A percentile compares a stretch with the other conserved stretches of the same genome.
Evolutionary conservation across 164 flowering plant species (phyloP).

Genomic region (Echeveria elegans): DNA sequence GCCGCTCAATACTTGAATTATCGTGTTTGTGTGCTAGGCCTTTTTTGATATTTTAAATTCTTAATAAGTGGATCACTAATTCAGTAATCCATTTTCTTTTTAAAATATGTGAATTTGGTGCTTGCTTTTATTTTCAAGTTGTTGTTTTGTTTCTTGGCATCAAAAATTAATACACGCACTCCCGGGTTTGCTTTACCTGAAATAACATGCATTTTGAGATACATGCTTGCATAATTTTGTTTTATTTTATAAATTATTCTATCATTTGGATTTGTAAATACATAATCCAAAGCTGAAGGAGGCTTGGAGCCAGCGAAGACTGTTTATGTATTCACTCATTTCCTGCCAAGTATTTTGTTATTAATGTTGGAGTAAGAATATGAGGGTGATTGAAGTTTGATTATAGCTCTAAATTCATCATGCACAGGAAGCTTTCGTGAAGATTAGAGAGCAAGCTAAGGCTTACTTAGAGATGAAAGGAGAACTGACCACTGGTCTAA

Average conservation of each 20-base stretch:
- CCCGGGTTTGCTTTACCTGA: not conserved
- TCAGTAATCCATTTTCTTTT: too few relatives aligned
- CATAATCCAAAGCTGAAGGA: too few relatives aligned
- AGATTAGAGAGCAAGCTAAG: constrained; percentile 96
- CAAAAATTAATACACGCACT: too few relatives aligned
- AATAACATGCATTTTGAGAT: too few relatives aligned
- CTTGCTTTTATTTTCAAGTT: not conserved
- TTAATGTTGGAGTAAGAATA: not conserved
- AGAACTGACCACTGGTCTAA: constrained; percentile 82
- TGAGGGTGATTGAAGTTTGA: not conserved
- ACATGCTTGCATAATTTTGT: not conserved
- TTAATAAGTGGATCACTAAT: too few relatives aligned
- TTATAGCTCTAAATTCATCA: constrained; percentile 8
- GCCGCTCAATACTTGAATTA: not conserved
- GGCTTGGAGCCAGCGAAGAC: too few relatives aligned
- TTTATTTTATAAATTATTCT: too few relatives aligned
- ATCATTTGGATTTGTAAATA: not conserved
- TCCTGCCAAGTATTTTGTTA: too few relatives aligned
- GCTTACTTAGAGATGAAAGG: constrained; percentile 94
- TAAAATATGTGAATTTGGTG: too few relatives aligned
- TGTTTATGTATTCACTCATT: too few relatives aligned
- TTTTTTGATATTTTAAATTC: not conserved
- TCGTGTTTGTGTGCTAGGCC: not conserved
- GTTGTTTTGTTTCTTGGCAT: not conserved
- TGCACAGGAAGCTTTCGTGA: constrained; percentile 94